Conservation (phyloP, 2,329 filamentous ascomycete species). For the Colletotrichum euphorbiae region DNA sequence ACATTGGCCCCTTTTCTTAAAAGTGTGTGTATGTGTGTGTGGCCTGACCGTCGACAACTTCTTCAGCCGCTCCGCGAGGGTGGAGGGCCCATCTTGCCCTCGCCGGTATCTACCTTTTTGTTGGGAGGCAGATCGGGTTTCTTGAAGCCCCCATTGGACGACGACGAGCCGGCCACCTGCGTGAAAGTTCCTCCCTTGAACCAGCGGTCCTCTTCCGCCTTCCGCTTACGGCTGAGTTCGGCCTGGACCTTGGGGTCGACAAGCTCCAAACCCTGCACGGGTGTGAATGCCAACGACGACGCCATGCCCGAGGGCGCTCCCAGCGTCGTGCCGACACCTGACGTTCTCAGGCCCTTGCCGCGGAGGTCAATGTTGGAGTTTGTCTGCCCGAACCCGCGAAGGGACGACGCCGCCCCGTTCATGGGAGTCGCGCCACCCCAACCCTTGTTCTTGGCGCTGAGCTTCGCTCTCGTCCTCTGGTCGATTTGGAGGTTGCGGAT, state of each 20-base stretch:
- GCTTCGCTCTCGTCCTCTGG: slow-evolving; percentile 90
- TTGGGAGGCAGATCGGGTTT: slow-evolving; percentile 78
- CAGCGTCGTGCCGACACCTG: slow-evolving; percentile 81
- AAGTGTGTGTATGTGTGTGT: too few relatives aligned
- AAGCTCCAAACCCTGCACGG: slow-evolving; percentile 92
- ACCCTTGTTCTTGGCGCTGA: slow-evolving; percentile 94
- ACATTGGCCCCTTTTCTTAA: too few relatives aligned
- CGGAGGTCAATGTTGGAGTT: slow-evolving; percentile 76
- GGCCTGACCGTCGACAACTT: neutral
- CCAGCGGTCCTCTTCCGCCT: slow-evolving; percentile 94
- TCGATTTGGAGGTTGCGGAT: slow-evolving; percentile 92
- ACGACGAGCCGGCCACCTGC: slow-evolving; percentile 70
- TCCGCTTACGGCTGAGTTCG: slow-evolving; percentile 88
- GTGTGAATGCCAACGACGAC: slow-evolving; percentile 91
- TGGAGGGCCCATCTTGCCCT: slow-evolving; percentile 62
- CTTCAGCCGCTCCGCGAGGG: slow-evolving; percentile 40
- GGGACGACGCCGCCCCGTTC: slow-evolving; percentile 79
- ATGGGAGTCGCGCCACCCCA: slow-evolving; percentile 82
- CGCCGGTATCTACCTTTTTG: slow-evolving; percentile 79
- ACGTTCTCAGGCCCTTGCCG: slow-evolving; percentile 81
- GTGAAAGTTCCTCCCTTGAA: slow-evolving; percentile 99
- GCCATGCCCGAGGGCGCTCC: slow-evolving; percentile 71
- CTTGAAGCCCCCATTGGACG: slow-evolving; percentile 78
- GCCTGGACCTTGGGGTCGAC: slow-evolving; percentile 93
- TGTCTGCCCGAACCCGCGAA: slow-evolving; percentile 80